Evolutionary conservation across 2,329 filamentous ascomycete species (phyloP).

Genomic region (Saccharata proteae): DNA sequence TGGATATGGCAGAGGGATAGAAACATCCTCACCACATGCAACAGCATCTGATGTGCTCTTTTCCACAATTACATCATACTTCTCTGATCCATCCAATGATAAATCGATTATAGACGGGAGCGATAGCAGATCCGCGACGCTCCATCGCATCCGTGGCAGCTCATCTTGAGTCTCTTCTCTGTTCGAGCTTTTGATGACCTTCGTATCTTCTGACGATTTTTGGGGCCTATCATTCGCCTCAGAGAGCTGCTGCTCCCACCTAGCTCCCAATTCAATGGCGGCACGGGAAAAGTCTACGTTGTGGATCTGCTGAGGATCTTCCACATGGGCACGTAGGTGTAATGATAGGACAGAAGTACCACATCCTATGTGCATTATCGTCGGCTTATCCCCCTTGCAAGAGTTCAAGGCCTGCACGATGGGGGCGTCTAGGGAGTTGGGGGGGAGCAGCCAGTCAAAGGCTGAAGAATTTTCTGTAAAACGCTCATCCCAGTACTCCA

Average conservation of each 20-base stretch:
- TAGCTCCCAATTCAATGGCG: slow-evolving; percentile 20
- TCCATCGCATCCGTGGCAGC: slow-evolving; percentile 21
- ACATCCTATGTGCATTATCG: slow-evolving; percentile 27
- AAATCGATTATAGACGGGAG: slow-evolving; percentile 16
- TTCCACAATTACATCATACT: slow-evolving; percentile 24
- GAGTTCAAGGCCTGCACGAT: slow-evolving; percentile 15
- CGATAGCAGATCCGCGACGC: slow-evolving; percentile 23
- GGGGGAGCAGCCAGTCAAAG: slow-evolving; percentile 27
- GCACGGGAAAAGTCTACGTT: slow-evolving; percentile 27
- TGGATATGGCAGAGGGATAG: slow-evolving; percentile 19
- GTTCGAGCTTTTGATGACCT: not conserved
- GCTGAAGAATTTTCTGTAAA: slow-evolving; percentile 21
- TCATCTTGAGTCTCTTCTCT: not conserved
- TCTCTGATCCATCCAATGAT: slow-evolving; percentile 11
- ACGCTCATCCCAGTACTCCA: slow-evolving; percentile 25
- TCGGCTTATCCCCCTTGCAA: slow-evolving; percentile 8
- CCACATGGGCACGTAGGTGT: slow-evolving; percentile 22
- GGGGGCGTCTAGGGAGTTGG: slow-evolving; percentile 18
- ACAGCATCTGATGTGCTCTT: slow-evolving; percentile 28
- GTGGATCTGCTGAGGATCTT: slow-evolving; percentile 20
- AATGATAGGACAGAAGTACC: slow-evolving; percentile 26
- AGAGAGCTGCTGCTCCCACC: slow-evolving; percentile 18
- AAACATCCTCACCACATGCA: slow-evolving; percentile 22
- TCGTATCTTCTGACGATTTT: not conserved
- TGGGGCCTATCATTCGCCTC: not conserved